Base-by-base conservation (phyloP, 768 basidiomycete genomes). In the Macrocybe gigantea region DNA sequence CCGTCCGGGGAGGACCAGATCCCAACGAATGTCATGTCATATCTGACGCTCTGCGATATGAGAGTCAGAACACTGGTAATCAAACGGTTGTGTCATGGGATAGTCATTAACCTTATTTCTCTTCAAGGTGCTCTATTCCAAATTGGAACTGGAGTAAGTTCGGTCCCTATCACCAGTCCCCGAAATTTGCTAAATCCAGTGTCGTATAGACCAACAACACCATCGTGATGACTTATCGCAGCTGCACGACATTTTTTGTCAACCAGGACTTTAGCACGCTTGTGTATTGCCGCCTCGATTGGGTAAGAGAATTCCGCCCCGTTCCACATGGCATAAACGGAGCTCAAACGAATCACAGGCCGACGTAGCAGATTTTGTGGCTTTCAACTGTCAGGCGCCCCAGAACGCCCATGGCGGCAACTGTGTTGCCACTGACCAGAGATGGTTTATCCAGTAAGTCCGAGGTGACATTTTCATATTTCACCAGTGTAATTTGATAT, bases 321-420 rank as follows among this genome's bases (percentile, higher is more conserved):
- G 1, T 46, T 14, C 35, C 40, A 41, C 10, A 2, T 1, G 13
- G 30, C 6, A 22, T 32, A 41, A 39, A 15, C 6, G 29, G 31
- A 34, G 2, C 1, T 15, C 7, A 48, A 12, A 39, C 13, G 32
- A 36, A 8, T n/a, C 22, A 12, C 35, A 73, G 71, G 65, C 72
- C n/a, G 47, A 56, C 37, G 52, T 72, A 44, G 52, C 74, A 30
- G 64, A 72, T 51, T 71, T 60, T 46, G 56, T 78, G 31, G 72
- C 76, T 0, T 64, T 61, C 12, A 74, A 73, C 54, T 78, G 75
- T 56, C 71, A 74, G 55, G 59, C 74, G 0, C 63, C 66, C 4
- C 69, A 75, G 63, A 76, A 76, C 47, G 75, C 76, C 2, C 72
- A 77, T 48, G 77, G 75, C 7, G 76, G 75, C 1, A 62, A 70